Evolutionary conservation across 1,284 basidiomycete species (phyloP), one percentile per base, ranked within the genome.

Genomic region (Pseudozyma sp.): DNA sequence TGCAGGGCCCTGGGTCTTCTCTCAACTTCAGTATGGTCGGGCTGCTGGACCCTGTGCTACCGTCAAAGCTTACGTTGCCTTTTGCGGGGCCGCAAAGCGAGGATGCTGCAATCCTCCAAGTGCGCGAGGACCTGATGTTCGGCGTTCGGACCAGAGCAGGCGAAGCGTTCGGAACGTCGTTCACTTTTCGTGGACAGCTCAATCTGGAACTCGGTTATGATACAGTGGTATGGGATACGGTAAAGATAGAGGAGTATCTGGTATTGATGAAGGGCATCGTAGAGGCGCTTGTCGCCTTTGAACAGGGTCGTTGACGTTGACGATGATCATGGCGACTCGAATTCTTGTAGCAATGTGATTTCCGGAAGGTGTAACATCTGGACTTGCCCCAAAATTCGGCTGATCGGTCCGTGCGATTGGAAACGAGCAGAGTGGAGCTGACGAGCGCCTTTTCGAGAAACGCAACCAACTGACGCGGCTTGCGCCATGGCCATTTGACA

Each of bases 351-450:
- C 2, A 37, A 37, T 37, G 14, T 37, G 35, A 10, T 37, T 37
- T 37, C 4, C 5, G 16, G 2, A 7, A n/a, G n/a, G 40, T n/a
- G 40, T 42, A n/a, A 42, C 40, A 42, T 42, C 16, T 42, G 4
- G 8, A 9, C 14, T 9, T 5, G 16, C 9, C 11, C 13, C 34
- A 48, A 48, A 50, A 10, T 45, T 19, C 8, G 40, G 59, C 65
- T 73, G 70, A 73, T 73, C 70, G 70, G 70, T 73, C 70, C 65
- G 70, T 73, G 70, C 70, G 61, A 39, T 29, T 66, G 59, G 62
- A 51, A 24, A 24, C 44, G 55, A 55, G 33, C 48, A 51, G 65
- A 62, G 68, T 67, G 69, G 57, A 65, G 70, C 70, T 73, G 70
- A 73, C 70, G 64, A 72, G 44, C 34, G 19, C 24, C 19, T 30